phyloP scores from a whole-genome alignment of 1,284 basidiomycete species.

The Chondrostereum purpureum region DNA sequence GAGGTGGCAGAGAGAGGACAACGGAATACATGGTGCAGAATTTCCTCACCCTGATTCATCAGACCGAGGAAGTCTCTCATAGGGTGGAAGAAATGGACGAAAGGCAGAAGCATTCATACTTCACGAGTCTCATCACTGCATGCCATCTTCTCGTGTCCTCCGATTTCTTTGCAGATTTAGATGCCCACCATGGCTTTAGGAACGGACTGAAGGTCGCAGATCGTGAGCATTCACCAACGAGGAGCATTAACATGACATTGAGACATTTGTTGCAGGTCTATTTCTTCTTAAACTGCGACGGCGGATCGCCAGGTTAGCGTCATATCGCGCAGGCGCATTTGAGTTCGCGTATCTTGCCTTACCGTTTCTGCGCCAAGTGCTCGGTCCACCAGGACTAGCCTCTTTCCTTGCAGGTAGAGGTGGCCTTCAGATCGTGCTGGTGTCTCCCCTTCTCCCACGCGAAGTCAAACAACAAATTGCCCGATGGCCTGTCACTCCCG shows the following conservation, averaged over 20 bases:
- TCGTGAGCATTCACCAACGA: conserved; percentile 4
- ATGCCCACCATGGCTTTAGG: conserved; percentile 8
- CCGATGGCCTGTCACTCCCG: background rate
- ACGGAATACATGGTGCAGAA: conserved; percentile 12
- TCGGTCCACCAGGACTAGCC: conserved; percentile 6
- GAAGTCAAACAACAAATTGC: background rate
- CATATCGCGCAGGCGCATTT: conserved; percentile 11
- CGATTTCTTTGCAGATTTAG: conserved; percentile 10
- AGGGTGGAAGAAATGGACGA: conserved; percentile 2
- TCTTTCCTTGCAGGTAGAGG: background rate
- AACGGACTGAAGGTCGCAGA: conserved; percentile 7
- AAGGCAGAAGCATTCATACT: conserved; percentile 6
- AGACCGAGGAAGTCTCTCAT: background rate
- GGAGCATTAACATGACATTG: background rate
- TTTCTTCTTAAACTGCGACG: conserved; percentile 13
- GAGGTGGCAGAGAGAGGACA: background rate
- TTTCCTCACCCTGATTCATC: conserved; percentile 9
- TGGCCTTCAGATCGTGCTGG: background rate
- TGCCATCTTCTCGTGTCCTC: conserved; percentile 11
- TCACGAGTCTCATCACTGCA: conserved; percentile 10
- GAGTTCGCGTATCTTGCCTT: conserved; percentile 10
- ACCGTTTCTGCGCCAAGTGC: conserved; percentile 9
- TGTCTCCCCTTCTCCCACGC: background rate
- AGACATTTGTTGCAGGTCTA: conserved; percentile 1
- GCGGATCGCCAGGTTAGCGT: conserved; percentile 9